Percentiles rank a stretch among this genome's conserved stretches.
These are phyloP conservation scores for Raddia guianensis DNA, from an alignment of 176 grass and related monocot species.

Conservation along the genomic window DNA sequence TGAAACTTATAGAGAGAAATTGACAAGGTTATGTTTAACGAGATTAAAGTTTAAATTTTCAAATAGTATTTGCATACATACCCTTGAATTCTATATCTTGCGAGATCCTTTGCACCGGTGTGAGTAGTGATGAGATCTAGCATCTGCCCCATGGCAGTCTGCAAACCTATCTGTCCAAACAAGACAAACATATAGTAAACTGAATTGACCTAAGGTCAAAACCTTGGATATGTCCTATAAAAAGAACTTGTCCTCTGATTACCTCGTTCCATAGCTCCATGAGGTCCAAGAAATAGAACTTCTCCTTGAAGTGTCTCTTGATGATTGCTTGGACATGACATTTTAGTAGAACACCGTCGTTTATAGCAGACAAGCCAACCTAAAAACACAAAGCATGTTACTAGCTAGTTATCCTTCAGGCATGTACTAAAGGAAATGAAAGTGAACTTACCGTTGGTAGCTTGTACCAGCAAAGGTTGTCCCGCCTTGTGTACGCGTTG, in stretches of 20 bases:
- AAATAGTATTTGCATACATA: not conserved
- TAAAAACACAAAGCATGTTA: slow-evolving; percentile 1
- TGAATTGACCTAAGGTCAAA: not conserved
- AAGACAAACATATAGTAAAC: not conserved
- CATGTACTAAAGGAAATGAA: not conserved
- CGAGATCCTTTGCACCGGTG: slow-evolving; percentile 55
- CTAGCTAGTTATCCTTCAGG: no score
- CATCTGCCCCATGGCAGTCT: slow-evolving; percentile 73
- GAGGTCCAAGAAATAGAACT: slow-evolving; percentile 55
- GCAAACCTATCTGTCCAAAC: slow-evolving; percentile 55
- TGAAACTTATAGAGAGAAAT: not conserved
- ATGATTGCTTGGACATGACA: slow-evolving; percentile 62
- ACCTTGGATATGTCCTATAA: not conserved
- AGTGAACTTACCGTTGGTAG: slow-evolving; percentile 33
- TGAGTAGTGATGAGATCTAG: slow-evolving; percentile 71
- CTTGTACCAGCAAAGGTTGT: slow-evolving; percentile 67
- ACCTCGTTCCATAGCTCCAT: slow-evolving; percentile 69
- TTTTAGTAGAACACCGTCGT: slow-evolving; percentile 67
- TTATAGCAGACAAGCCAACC: slow-evolving; percentile 68
- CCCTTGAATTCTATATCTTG: slow-evolving; percentile 67
- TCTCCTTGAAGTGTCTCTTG: slow-evolving; percentile 70
- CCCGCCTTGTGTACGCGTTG: slow-evolving; percentile 69
- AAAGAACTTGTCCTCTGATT: not conserved
- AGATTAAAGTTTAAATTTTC: not conserved
- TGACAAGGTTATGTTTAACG: not conserved